Conservation (phyloP, 2,329 filamentous ascomycete genomes). For the Diaporthe australafricana region DNA sequence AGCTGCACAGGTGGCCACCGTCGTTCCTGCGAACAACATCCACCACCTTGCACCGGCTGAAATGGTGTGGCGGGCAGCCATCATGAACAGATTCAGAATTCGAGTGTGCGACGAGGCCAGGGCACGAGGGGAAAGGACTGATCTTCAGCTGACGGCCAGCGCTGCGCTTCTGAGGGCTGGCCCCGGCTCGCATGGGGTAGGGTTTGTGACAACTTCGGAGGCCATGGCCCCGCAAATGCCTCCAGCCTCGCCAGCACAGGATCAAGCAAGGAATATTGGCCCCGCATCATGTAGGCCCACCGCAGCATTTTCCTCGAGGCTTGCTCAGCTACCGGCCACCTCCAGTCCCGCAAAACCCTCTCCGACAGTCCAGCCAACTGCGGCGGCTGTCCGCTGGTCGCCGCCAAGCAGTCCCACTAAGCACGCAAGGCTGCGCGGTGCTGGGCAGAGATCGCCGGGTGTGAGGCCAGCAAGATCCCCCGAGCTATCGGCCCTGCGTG, state of each 20-base stretch:
- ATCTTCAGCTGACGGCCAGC: slow-evolving; percentile 48
- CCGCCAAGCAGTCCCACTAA: slow-evolving; percentile 24
- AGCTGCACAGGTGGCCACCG: neutral
- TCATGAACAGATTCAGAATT: slow-evolving; percentile 70
- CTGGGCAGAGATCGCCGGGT: slow-evolving; percentile 36
- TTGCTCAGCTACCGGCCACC: neutral
- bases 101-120: slow-evolving; percentile 55
- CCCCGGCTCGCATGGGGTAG: slow-evolving; percentile 45
- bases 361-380: neutral
- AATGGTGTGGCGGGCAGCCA: slow-evolving; percentile 71
- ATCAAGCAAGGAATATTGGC: neutral
- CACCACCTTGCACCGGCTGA: slow-evolving; percentile 46
- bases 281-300: neutral
- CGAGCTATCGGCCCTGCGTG: slow-evolving; percentile 44
- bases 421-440: neutral
- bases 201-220: slow-evolving; percentile 42
- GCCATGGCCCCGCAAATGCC: neutral
- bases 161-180: slow-evolving; percentile 46
- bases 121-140: slow-evolving; percentile 45
- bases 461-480: slow-evolving; percentile 47
- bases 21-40: slow-evolving; percentile 28
- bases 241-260: neutral
- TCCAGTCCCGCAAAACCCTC: neutral
- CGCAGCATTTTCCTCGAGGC: neutral
- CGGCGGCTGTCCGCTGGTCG: neutral